Evolutionary conservation across 2,329 filamentous ascomycete species (phyloP).

Genomic region (Verticillium zaregamsianum): DNA sequence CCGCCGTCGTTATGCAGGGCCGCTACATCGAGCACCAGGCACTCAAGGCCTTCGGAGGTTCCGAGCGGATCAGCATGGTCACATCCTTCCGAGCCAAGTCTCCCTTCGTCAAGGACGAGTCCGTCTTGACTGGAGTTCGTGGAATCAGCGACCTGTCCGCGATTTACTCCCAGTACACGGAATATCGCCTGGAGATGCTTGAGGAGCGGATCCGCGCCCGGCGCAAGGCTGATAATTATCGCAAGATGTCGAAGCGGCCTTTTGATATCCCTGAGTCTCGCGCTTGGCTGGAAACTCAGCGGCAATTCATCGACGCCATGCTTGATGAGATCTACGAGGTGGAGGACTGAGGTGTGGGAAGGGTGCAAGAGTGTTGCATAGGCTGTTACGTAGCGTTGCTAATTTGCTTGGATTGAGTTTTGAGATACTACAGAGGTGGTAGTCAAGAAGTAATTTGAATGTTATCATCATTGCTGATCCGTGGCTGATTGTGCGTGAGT

Average conservation of each 20-base stretch:
- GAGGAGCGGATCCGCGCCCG: constrained; percentile 42
- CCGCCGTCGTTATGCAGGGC: constrained; percentile 60
- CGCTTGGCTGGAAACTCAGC: constrained; percentile 18
- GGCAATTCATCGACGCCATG: constrained; percentile 17
- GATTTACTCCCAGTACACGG: constrained; percentile 57
- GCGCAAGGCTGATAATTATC: background rate
- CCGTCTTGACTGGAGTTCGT: constrained; percentile 57
- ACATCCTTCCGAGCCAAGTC: constrained; percentile 60
- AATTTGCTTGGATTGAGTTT: no score
- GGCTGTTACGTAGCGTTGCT: no score
- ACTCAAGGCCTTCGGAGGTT: constrained; percentile 53
- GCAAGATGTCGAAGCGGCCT: background rate
- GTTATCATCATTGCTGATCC: no score
- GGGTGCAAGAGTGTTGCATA: no score
- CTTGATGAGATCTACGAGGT: constrained; percentile 6
- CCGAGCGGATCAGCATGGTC: constrained; percentile 62
- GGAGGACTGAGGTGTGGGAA: background rate
- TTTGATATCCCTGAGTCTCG: constrained; percentile 13
- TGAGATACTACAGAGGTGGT: no score
- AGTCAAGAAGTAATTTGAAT: no score
- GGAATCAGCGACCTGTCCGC: constrained; percentile 52
- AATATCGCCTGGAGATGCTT: constrained; percentile 61
- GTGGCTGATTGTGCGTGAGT: no score
- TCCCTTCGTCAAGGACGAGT: constrained; percentile 52
- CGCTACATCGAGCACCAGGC: constrained; percentile 64